Base-by-base conservation (phyloP, 495 filamentous ascomycete species). In the Monascus purpureus region DNA sequence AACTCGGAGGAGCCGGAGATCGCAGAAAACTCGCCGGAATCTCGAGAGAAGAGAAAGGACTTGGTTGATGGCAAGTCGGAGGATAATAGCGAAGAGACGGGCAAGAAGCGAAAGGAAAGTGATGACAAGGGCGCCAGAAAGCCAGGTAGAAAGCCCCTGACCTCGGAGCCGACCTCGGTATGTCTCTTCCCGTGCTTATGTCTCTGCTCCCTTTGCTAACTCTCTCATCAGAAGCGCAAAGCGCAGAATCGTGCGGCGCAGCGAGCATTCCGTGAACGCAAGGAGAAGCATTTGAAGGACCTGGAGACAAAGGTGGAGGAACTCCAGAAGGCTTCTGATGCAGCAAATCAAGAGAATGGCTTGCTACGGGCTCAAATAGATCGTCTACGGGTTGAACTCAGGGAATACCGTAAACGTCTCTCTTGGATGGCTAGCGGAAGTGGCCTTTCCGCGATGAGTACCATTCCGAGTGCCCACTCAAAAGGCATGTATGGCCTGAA, bases 221-320 rank as follows among this genome's bases (percentile, higher is more conserved):
- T 22, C 17, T 7, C 29, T n/a, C 2, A 37, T 22, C 44, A 95
- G 87, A 99, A 99, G 64, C 82, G 90, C 41, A 99, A 99, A 60
- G 90, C 92, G 8, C 90, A 99, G 50, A 99, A 99, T 43, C 79
- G 90, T 36, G 90, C 92, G 1, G 90, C 90, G 17, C 90, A 99
- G 59, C 73, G 90, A 25, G 90, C 90, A 5, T 99, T 99, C 72
- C 72, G 90, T 15, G 90, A 99, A 52, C 82, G 90, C 29, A 99
- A 99, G 61, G 90, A 99, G 59, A 93, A 83, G 57, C 90, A 99
- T 46, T 50, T 99, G 26, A 93, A 88, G 50, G 92, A 99, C 46
- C 65, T 99, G 16, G 90, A 99, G 54, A 82, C 76, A 29, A 95
- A 95, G 52, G 90, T 96, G 13, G 68, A 81, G 13, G 86, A 93